Base-by-base conservation (phyloP, 1,139 yeast species). In the Pichia sp. region DNA sequence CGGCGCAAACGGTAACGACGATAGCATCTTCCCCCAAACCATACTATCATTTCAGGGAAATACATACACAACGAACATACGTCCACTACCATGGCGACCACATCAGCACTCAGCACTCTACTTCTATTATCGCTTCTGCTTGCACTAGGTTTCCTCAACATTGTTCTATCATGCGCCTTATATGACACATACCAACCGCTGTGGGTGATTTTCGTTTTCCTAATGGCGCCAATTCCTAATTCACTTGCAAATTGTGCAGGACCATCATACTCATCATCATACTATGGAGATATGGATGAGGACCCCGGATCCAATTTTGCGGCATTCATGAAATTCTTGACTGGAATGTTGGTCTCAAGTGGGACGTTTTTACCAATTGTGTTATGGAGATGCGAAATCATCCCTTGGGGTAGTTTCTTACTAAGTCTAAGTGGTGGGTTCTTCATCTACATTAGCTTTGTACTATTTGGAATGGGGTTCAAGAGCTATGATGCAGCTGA, bases 371-470 rank as follows among this genome's bases (percentile, higher is more conserved):
- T 81, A 36, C 91, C 93, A 2, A 48, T 77, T 29, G 75, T 78
- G 7, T 67, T 82, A 29, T 75, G 68, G 55, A 88, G 80, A 54
- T 69, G 75, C 33, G 58, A 64, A 19, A 55, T 79, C 38, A 77
- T 81, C 25, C 67, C 66, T 15, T 53, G 74, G 21, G 73, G 77
- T 27, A 75, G 85, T 20, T 67, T 74, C 53, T 45, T 76, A 8
- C 74, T 81, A 80, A 76, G 87, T 61, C 67, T 76, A 30, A 42
- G 65, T 21, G 93, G 93, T 17, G 93, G 93, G 16, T 58, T 77
- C 43, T 68, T 79, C 35, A 81, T 82, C n/a, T 82, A 82, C 54
- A 57, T 69, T 10, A 82, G 82, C 46, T 80, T 82, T 30, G 76
- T 80, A 12, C 69, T 77, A 22, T 82, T 81, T 51, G 70, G 77